A percentile compares a stretch with the other conserved stretches of the same genome.
phyloP scores from a whole-genome alignment of 345 rosid species.

The Adansonia digitata region DNA sequence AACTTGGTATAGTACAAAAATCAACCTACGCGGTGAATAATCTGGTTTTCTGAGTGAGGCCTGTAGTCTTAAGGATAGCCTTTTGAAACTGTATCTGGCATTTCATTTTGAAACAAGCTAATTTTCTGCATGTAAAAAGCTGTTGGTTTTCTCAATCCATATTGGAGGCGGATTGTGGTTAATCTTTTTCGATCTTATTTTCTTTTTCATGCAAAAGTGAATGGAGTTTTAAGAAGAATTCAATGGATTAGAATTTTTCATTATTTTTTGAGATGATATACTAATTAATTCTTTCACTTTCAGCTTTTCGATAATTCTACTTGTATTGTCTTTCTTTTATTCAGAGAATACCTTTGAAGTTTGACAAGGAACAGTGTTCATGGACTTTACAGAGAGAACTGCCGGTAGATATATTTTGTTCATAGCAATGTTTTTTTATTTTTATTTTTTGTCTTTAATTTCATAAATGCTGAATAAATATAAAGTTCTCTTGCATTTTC shows the following conservation, averaged over 20 bases:
- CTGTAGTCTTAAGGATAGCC: no score
- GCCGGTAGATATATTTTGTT: constrained; percentile 40
- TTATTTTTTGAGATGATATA: background rate
- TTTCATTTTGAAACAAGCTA: background rate
- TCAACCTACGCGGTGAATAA: background rate
- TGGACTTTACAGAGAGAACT: constrained; percentile 73
- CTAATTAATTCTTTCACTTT: background rate
- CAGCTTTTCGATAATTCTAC: background rate
- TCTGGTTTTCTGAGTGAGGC: no score
- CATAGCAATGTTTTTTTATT: background rate
- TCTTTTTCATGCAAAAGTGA: background rate
- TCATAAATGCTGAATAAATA: background rate
- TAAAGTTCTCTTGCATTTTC: background rate
- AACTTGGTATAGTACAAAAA: no score
- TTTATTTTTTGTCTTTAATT: background rate
- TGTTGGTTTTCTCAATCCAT: background rate
- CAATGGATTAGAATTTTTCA: background rate
- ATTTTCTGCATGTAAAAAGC: background rate
- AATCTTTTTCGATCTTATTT: background rate
- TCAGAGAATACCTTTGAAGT: constrained; percentile 70
- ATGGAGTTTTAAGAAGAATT: background rate
- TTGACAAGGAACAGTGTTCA: constrained; percentile 43
- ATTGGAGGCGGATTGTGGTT: background rate
- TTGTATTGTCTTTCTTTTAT: background rate
- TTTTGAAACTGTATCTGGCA: background rate